Evolutionary conservation across 2,329 filamentous ascomycete species (phyloP).

Genomic region (Chaetomium sp.): DNA sequence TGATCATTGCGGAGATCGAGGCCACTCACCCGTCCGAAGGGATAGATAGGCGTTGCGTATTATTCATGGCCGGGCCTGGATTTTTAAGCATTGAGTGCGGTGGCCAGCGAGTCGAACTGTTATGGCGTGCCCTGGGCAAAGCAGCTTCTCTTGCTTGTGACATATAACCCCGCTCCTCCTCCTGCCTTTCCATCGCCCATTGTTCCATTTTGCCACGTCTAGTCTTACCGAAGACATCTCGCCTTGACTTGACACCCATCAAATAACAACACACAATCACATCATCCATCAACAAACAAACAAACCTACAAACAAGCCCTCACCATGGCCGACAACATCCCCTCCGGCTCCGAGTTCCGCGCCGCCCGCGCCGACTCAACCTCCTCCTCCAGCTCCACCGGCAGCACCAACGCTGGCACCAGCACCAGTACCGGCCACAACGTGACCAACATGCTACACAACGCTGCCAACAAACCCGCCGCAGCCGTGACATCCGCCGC

Average conservation of each 20-base stretch:
- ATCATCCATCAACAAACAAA: not conserved
- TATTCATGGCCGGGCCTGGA: not conserved
- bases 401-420: constrained; percentile 2
- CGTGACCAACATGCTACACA: too few species aligned
- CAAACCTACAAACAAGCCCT: not conserved
- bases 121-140: not conserved
- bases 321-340: constrained; percentile 18
- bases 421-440: not conserved
- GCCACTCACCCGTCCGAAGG: not conserved
- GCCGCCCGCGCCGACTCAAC: constrained; percentile 26
- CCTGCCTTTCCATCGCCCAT: not conserved
- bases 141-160: constrained; percentile 4
- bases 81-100: not conserved
- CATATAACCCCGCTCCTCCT: constrained; percentile 9
- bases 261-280: not conserved
- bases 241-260: not conserved
- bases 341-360: constrained; percentile 16
- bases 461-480: too few species aligned
- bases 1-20: constrained; percentile 1
- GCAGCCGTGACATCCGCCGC: not conserved
- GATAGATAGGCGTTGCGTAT: not conserved
- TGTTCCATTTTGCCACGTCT: not conserved
- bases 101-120: too few species aligned
- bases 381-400: constrained; percentile 17
- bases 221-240: not conserved